Conservation (phyloP, 805 yeast genomes). For the Yamadazyma kitorensis region DNA sequence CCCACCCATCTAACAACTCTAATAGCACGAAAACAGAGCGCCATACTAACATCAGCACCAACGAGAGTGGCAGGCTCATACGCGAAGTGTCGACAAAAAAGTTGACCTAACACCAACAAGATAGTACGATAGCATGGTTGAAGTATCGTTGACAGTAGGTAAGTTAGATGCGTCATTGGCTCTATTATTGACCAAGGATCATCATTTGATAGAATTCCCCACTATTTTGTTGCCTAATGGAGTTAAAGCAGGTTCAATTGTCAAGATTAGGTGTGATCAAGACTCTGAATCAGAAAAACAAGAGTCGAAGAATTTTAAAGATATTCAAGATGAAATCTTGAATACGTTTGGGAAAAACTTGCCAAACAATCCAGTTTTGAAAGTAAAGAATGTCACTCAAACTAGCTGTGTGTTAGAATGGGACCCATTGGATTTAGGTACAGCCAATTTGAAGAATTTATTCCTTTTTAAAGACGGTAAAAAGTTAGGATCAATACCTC, state of each 20-base stretch:
- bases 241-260: slow-evolving; percentile 88
- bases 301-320: slow-evolving; percentile 57
- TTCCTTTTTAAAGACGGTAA: slow-evolving; percentile 71
- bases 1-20: too few relatives aligned
- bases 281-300: slow-evolving; percentile 62
- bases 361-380: slow-evolving; percentile 71
- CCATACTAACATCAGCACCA: too few relatives aligned
- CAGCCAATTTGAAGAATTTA: slow-evolving; percentile 73
- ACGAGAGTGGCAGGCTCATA: too few relatives aligned
- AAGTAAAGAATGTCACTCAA: slow-evolving; percentile 79
- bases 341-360: slow-evolving; percentile 66
- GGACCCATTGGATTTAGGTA: slow-evolving; percentile 83
- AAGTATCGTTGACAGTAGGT: slow-evolving; percentile 92
- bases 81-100: too few relatives aligned
- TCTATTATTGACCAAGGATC: slow-evolving; percentile 82
- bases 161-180: slow-evolving; percentile 95
- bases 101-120: too few relatives aligned
- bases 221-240: slow-evolving; percentile 87
- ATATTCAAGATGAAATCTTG: slow-evolving; percentile 70
- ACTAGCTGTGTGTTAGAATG: slow-evolving; percentile 93
- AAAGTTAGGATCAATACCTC: slow-evolving; percentile 80
- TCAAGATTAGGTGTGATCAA: slow-evolving; percentile 79
- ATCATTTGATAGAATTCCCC: slow-evolving; percentile 95
- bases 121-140: slow-evolving; percentile 64
- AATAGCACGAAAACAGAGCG: too few relatives aligned